Evolutionary conservation across 1,284 basidiomycete species (phyloP).

Genomic region (Coniferiporia weirii): DNA sequence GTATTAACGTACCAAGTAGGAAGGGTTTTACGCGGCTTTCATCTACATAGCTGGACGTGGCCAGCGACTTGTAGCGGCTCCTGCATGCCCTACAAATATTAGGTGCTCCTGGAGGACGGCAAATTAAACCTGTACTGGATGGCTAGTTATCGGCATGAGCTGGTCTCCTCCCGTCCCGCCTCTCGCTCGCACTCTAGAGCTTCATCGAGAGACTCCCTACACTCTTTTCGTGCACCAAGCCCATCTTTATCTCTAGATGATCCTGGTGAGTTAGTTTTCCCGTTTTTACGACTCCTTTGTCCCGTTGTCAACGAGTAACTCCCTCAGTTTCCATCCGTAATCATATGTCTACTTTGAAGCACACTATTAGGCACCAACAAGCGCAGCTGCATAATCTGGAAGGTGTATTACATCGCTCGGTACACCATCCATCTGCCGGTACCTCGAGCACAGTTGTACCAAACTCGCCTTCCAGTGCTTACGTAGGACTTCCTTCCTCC

Average conservation of each 20-base stretch:
- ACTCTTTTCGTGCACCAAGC: constrained; percentile 41
- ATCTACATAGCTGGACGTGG: too few relatives aligned
- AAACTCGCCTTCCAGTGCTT: constrained; percentile 34
- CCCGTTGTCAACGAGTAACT: neutral
- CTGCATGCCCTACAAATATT: too few relatives aligned
- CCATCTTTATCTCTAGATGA: constrained; percentile 50
- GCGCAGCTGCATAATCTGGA: constrained; percentile 66
- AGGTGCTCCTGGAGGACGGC: too few relatives aligned
- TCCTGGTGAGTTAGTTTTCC: constrained; percentile 43
- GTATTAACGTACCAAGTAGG: too few relatives aligned
- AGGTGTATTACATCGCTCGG: constrained; percentile 55
- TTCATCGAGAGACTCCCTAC: constrained; percentile 49
- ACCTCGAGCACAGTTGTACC: constrained; percentile 39
- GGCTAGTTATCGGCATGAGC: neutral
- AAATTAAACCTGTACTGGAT: neutral
- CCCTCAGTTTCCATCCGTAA: constrained; percentile 57
- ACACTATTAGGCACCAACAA: constrained; percentile 72
- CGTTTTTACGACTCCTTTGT: neutral
- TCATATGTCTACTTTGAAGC: constrained; percentile 71
- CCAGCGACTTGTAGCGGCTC: too few relatives aligned
- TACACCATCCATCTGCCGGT: constrained; percentile 37
- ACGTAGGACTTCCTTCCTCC: constrained; percentile 24
- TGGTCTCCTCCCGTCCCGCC: constrained; percentile 20
- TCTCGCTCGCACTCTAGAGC: constrained; percentile 45
- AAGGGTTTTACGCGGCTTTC: too few relatives aligned